Evolutionary conservation across 768 basidiomycete species (phyloP), one percentile per base, ranked within the genome.

Genomic region (Filobasidium floriforme): DNA sequence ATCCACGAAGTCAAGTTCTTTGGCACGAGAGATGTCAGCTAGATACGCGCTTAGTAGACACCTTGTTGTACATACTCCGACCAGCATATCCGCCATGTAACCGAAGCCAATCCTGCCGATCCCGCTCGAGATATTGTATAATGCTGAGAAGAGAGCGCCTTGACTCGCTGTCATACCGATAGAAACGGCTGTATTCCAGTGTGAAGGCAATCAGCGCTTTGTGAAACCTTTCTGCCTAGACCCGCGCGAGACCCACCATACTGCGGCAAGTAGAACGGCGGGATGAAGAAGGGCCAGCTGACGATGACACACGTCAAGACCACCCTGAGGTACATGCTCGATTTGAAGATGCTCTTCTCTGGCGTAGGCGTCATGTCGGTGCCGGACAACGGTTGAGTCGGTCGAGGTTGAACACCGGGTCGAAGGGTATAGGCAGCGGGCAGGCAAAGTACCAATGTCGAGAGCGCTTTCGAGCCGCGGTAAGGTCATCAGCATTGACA

Each of bases 211-310:
- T 44, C 43, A 44, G 10, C 43, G 10, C 43, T 10, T 44, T 19
- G 43, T 10, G 43, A 44, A 10, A 44, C 19, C 43, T 19, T 19
- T 19, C 43, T 49, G 22, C 12, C 12, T 12, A 49, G 18, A 12
- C 46, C 46, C 46, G 2, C 15, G 18, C 46, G 10, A 49, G 46
- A 65, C 59, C 12, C 41, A 65, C 64, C 64, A 60, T 65, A 65
- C 43, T 65, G 64, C 1, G 64, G 59, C 14, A 65, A 44, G 44
- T 46, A 65, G 43, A 59, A 70, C n/a, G 69, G 69, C 37, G 69
- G 69, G 41, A 70, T 70, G 44, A 70, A 63, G 61, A 70, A 70
- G 12, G 69, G 69, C 59, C 67, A 70, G 19, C 63, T 66, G 5
- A 64, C 66, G 22, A 70, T 57, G 28, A 70, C 62, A 60, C 69